Base-by-base conservation (phyloP, 1,284 basidiomycete genomes). In the Puccinia polysora region DNA sequence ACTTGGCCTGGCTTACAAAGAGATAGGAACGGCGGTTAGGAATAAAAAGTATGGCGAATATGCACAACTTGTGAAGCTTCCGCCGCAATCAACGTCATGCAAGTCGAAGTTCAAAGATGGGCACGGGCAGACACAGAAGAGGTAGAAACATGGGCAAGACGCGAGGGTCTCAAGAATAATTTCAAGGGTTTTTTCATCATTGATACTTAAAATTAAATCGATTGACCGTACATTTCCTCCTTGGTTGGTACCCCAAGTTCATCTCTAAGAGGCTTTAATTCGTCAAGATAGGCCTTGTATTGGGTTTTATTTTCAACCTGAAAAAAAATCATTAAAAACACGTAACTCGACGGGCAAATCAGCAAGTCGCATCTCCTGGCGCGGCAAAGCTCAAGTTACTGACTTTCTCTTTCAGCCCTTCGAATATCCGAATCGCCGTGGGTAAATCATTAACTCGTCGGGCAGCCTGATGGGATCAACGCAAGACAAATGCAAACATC, bases 361-460 rank as follows among this genome's bases (percentile, higher is more conserved):
- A n/a, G n/a, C n/a, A n/a, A n/a, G n/a, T n/a, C n/a, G n/a, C n/a
- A n/a, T n/a, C n/a, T n/a, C n/a, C n/a, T n/a, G n/a, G n/a, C n/a
- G n/a, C 8, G 8, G 30, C 18, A 3, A 60, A 23, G 14, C n/a
- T n/a, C n/a, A 12, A 23, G 55, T 7, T 18, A 38, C 32, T 30
- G 4, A 56, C 78, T 75, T 80, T 80, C 74, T 78, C 76, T 76
- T 77, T 78, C 60, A 80, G 75, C 15, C 81, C 81, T 74, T 82
- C 94, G 78, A 97, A 92, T 78, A 97, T 86, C 75, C 95, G 85
- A 75, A 97, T 92, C 65, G 95, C 95, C 56, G 95, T 97, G 58
- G 93, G 88, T 81, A 90, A 97, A 85, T 97, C 93, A 82, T 97
- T 90, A 76, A 97, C 92, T 78, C 93, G 87, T 77, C 95, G 85